Evolutionary conservation across 2,329 filamentous ascomycete species (phyloP), one percentile per base, ranked within the genome.

Genomic region (Ophiocordyceps australis): DNA sequence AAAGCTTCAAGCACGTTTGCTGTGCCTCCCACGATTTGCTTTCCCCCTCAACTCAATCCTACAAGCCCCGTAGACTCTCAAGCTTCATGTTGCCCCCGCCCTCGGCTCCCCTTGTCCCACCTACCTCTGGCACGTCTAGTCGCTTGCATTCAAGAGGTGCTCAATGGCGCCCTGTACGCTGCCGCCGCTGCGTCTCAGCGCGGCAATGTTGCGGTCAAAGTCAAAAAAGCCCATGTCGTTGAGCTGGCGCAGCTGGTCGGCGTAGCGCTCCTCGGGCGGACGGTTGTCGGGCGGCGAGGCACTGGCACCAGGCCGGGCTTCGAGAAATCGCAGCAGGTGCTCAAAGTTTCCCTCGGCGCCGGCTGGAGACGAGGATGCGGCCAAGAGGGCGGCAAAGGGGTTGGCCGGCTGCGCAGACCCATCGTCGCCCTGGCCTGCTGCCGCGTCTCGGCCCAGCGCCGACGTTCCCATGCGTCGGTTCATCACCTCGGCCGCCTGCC

Each of bases 151-250:
- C 17, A 79, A 50, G 29, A 91, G 53, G 41, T 80, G 71, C 52
- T 89, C 79, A 27, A 91, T 69, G 5, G 81, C 89, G 9, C 86
- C 89, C 47, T 95, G 83, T 21, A 95, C 89, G 46, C 80, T 94
- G 9, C 89, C 89, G 7, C 89, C 89, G 32, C 80, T 81, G 41
- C 86, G 68, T 49, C 86, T 66, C 42, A 98, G 55, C 5, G 89
- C 89, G 29, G 78, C 73, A 17, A 98, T 71, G 39, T 98, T 98
- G 38, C 79, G 61, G 27, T 98, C 86, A 43, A 95, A 98, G 45
- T 98, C 85, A 46, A 73, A 93, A 54, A 98, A 98, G 4, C 89
- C 89, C 89, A 98, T 98, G 37, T 95, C 89, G 48, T 98, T 98
- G 34, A 98, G 57, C 54, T 95, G 83, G 32, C 82, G 65, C 25